Evolutionary conservation across 305 asterid species (phyloP), one percentile per base, ranked within the genome.

Genomic region (Solanum hybrid): DNA sequence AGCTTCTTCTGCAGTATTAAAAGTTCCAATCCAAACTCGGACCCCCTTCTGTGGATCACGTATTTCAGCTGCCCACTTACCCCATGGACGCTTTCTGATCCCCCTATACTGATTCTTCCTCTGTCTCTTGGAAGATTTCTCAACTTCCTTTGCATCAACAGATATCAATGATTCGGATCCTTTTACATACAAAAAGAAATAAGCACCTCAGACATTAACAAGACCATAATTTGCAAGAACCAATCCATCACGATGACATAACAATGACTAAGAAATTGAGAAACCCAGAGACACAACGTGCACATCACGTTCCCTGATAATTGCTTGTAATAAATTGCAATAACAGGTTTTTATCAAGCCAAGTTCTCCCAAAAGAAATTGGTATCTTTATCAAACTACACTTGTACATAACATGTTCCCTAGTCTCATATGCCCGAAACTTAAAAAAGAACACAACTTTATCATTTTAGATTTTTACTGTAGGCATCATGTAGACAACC

Each of bases 11-110:
- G 99, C 98, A 60, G 99, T 96, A 90, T 94, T 95, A 36, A 92
- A 97, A 35, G 99, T 97, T 79, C 99, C 99, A 37, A 97, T 98
- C 99, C 99, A 97, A 86, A 95, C 99, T 3, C 99, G 94, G 71
- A 96, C 98, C 9, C 99, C 99, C 89, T 97, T 96, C 88, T 94
- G 93, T 3, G 99, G 99, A 71, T 97, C 98, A 81, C 99, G 97
- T 40, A 97, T 97, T 95, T 97, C 99, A 89, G 99, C 99, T 0
- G 99, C 99, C 99, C 99, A 97, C 92, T 97, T 97, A 24, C 99
- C 99, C 99, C 99, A 97, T 12, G 98, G 99, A 36, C 99, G 96
- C 86, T 97, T 99, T 40, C 99, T 92, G 90, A 97, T 97, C 45
- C 99, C 99, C 90, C 99, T 92, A 80, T 95, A 97, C 90, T 95